Conservation (phyloP, 192 early-diverging fungal genomes). For the Coemansia reversa region DNA sequence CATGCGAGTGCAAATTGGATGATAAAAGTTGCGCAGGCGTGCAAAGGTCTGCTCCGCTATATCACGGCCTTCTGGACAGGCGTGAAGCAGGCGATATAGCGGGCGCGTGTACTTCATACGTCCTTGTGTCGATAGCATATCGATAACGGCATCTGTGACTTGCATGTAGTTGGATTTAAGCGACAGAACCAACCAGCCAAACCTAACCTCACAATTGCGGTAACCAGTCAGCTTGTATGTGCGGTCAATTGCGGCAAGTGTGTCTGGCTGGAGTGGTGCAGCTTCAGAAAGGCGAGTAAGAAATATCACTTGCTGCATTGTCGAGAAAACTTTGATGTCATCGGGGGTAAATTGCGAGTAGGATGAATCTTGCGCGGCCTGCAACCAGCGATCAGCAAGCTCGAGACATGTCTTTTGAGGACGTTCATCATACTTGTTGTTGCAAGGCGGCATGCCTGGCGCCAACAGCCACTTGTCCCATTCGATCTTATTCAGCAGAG, state of each 20-base stretch:
- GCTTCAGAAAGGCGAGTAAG: constrained; percentile 71
- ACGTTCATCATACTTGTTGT: constrained; percentile 80
- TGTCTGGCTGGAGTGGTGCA: constrained; percentile 59
- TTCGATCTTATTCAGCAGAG: constrained; percentile 75
- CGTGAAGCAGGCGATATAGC: constrained; percentile 71
- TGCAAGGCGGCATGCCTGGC: constrained; percentile 88
- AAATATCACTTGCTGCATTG: constrained; percentile 83
- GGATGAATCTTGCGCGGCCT: constrained; percentile 53
- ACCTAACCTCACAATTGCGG: constrained; percentile 83
- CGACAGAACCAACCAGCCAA: constrained; percentile 85
- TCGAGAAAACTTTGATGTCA: constrained; percentile 69
- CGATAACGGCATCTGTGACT: constrained; percentile 72
- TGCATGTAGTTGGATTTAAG: constrained; percentile 73
- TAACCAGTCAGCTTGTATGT: constrained; percentile 68
- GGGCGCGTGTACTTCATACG: constrained; percentile 93
- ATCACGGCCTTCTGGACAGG: constrained; percentile 66
- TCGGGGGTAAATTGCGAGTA: constrained; percentile 59
- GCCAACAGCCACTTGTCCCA: constrained; percentile 89
- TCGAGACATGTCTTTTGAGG: constrained; percentile 78
- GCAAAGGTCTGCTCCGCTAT: constrained; percentile 80
- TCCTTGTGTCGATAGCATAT: constrained; percentile 84
- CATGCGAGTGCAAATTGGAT: constrained; percentile 88
- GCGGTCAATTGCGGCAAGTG: constrained; percentile 68
- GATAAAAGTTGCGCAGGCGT: constrained; percentile 79
- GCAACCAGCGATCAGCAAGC: constrained; percentile 77